Evolutionary conservation across 2,329 filamentous ascomycete genomes (phyloP).

Genomic region (Talaromyces verruculosus): DNA sequence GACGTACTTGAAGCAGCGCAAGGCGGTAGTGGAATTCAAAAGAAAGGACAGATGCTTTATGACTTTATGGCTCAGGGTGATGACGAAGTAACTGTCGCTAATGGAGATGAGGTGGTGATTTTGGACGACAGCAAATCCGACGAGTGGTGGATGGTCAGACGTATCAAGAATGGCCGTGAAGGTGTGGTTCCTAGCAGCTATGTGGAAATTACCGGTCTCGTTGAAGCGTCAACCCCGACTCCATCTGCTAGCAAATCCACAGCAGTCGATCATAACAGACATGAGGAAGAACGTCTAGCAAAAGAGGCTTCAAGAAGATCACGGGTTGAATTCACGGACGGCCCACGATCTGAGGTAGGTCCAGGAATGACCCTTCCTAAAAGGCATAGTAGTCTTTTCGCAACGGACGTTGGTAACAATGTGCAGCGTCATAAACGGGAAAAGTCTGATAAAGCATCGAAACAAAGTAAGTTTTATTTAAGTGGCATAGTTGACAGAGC

Average conservation of each 20-base stretch:
- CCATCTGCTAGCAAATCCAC: conserved; percentile 60
- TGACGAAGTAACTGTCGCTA: conserved; percentile 88
- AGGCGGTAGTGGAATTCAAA: conserved; percentile 65
- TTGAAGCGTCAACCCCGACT: conserved; percentile 45
- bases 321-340: conserved; percentile 58
- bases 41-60: conserved; percentile 84
- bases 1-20: conserved; percentile 83
- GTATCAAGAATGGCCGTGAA: conserved; percentile 87
- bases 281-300: conserved; percentile 80
- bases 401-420: conserved; percentile 65
- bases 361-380: conserved; percentile 72
- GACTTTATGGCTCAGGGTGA: conserved; percentile 97
- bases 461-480: conserved; percentile 64
- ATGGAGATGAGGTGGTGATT: conserved; percentile 86
- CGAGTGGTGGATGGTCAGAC: conserved; percentile 96
- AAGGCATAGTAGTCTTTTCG: conserved; percentile 74
- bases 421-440: conserved; percentile 73
- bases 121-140: conserved; percentile 89
- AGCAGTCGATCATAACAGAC: conserved; percentile 70
- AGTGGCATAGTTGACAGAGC: not conserved
- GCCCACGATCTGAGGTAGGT: conserved; percentile 69
- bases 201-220: conserved; percentile 77
- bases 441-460: conserved; percentile 61
- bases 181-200: conserved; percentile 97
- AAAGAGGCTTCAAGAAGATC: conserved; percentile 70